These are phyloP conservation scores for Candida nanaspora DNA, from an alignment of 805 yeast genomes.

Conservation along the genomic window DNA sequence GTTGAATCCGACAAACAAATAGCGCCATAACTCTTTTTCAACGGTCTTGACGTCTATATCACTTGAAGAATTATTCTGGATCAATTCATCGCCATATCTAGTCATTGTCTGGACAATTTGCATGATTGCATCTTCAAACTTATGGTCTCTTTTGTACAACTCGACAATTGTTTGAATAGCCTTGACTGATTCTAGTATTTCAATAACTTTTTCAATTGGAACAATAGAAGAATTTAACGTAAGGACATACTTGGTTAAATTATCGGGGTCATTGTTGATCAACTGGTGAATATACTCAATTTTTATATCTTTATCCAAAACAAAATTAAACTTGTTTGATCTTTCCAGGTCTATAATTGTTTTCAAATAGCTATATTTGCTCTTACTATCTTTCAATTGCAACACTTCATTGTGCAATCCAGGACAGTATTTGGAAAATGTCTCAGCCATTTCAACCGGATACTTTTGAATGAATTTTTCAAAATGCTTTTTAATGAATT, in stretches of 20 bases:
- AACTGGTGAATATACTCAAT: constrained; percentile 21
- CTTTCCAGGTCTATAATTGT: constrained; percentile 20
- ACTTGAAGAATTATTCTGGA: constrained; percentile 2
- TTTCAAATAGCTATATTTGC: constrained; percentile 28
- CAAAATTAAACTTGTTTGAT: background rate
- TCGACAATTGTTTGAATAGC: constrained; percentile 27
- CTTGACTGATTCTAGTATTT: constrained; percentile 16
- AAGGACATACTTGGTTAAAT: constrained; percentile 12
- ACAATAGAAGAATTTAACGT: constrained; percentile 6
- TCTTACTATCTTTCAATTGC: constrained; percentile 15
- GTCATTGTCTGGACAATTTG: constrained; percentile 14
- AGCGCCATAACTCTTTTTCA: constrained; percentile 29
- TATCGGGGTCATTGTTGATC: constrained; percentile 13
- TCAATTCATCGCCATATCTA: constrained; percentile 13
- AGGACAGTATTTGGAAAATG: constrained; percentile 32
- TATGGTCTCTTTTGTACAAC: constrained; percentile 17
- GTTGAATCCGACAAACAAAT: constrained; percentile 26
- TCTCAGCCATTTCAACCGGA: constrained; percentile 26
- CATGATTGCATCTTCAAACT: constrained; percentile 25
- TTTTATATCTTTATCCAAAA: constrained; percentile 9
- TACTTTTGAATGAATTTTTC: constrained; percentile 22
- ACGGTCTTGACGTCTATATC: background rate
- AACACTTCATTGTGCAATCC: constrained; percentile 32
- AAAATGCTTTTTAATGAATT: constrained; percentile 23
- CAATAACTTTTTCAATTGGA: constrained; percentile 8